A percentile compares a stretch with the other conserved stretches of the same genome.
phyloP scores from a whole-genome alignment of 2,329 filamentous ascomycete genomes.

The Erysiphe pulchra region DNA sequence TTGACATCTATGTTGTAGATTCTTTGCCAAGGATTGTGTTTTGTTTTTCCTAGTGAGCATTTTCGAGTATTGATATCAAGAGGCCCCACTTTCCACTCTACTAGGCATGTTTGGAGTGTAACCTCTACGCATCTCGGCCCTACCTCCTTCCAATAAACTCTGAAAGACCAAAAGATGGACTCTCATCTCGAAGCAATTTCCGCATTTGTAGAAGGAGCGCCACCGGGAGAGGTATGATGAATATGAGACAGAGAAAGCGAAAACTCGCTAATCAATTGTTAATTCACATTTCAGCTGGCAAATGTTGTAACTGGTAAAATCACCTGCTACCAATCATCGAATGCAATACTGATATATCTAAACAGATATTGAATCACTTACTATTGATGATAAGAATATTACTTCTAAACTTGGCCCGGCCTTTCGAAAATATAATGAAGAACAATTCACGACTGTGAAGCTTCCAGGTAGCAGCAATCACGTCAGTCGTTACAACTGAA shows the following conservation, averaged over 20 bases:
- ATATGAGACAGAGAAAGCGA: constrained; percentile 3
- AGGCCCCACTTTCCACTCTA: no score
- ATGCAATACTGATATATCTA: constrained; percentile 2
- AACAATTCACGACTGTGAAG: constrained; percentile 73
- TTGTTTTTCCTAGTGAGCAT: no score
- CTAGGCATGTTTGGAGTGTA: no score
- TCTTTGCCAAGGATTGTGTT: no score
- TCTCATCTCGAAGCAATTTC: constrained; percentile 35
- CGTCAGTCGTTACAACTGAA: constrained; percentile 20
- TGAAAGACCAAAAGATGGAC: constrained; percentile 6
- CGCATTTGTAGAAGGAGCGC: constrained; percentile 79
- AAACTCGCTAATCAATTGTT: constrained; percentile 2
- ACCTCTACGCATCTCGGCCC: no score
- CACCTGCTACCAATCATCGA: background rate
- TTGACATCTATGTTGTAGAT: no score
- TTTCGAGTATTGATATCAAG: no score
- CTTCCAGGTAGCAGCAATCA: constrained; percentile 63
- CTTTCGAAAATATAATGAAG: constrained; percentile 87
- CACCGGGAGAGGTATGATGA: constrained; percentile 64
- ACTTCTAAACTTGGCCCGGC: constrained; percentile 53
- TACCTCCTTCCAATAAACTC: no score
- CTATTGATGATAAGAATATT: constrained; percentile 39
- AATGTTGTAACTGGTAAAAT: constrained; percentile 63
- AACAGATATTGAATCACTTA: constrained; percentile 72
- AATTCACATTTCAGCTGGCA: constrained; percentile 31